Evolutionary conservation across 2,329 filamentous ascomycete species (phyloP), one percentile per base, ranked within the genome.

Genomic region (Alternaria brassicicola): DNA sequence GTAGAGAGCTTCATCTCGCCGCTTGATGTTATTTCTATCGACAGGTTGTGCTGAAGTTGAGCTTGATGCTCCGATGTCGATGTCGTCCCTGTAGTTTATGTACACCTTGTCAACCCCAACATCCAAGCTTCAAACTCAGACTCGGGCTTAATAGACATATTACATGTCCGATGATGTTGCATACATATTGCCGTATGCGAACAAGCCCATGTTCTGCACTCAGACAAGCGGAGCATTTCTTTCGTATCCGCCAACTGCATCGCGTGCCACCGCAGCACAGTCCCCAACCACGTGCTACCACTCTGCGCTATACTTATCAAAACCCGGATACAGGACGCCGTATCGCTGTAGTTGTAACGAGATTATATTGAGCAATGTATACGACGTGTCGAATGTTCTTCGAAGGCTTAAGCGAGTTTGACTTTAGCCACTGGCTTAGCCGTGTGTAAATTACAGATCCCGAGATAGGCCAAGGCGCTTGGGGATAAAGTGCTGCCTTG

Each of bases 351-450:
- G 48, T 60, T 49, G 48, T 31, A 25, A 52, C 52, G 47, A 52
- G 41, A 55, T 55, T 71, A 68, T 52, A 74, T 74, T 70, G 69
- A 69, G 61, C 62, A 70, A 69, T 72, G 62, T 72, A 41, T 53
- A 63, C 64, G 57, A 50, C 30, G 54, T 59, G 56, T 57, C 55
- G 59, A 66, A 69, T 23, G 38, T 65, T 68, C 62, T 65, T 59
- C 17, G 42, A 23, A 13, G 41, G 35, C 36, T 45, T 68, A 67
- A 67, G 68, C 67, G 67, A 70, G 57, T 21, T 35, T 28, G 36
- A n/a, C 8, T 26, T 51, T 52, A 55, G 49, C 68, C 65, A 71
- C 68, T 71, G 55, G 61, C 53, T 51, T 39, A 39, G 63, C 49
- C 42, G 52, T 19, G 42, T 6, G 42, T 63, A 68, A 4, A 67